These are phyloP conservation scores for Beauveria bassiana DNA, from an alignment of 2,329 filamentous ascomycete species.

Conservation along the genomic window DNA sequence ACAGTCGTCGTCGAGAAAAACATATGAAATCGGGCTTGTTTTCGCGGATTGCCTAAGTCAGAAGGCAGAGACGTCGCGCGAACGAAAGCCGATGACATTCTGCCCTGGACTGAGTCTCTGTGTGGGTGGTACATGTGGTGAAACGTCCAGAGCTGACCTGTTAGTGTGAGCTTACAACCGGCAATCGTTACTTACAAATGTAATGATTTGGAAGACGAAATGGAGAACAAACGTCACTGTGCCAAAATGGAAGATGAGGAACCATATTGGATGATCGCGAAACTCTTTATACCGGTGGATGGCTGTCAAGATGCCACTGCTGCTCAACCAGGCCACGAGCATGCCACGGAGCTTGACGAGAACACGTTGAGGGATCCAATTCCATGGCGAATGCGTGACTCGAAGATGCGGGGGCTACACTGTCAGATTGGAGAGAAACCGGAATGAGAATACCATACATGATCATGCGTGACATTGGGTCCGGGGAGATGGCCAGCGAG, in stretches of 20 bases:
- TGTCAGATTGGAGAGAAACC: neutral
- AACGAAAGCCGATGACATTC: conserved; percentile 28
- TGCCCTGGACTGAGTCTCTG: conserved; percentile 21
- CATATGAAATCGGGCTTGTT: conserved; percentile 41
- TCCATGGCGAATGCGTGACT: conserved; percentile 45
- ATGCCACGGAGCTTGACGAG: conserved; percentile 37
- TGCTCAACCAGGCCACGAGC: conserved; percentile 36
- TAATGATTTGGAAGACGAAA: conserved; percentile 37
- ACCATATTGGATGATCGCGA: conserved; percentile 31
- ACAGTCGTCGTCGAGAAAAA: conserved; percentile 41
- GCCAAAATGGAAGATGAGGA: conserved; percentile 42
- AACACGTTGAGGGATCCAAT: conserved; percentile 35
- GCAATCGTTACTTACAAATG: conserved; percentile 31
- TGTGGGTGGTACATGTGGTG: conserved; percentile 43
- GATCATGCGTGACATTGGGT: conserved; percentile 27
- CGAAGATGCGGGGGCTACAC: conserved; percentile 42
- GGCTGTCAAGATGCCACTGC: conserved; percentile 30
- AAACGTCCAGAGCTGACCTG: conserved; percentile 39
- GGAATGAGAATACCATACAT: conserved; percentile 19
- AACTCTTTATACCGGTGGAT: conserved; percentile 36
- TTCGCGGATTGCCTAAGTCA: conserved; percentile 31
- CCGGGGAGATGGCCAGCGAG: conserved; percentile 26
- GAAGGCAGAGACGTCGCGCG: conserved; percentile 37
- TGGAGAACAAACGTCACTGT: conserved; percentile 35
- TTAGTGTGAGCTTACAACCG: conserved; percentile 9